Evolutionary conservation across 2,329 filamentous ascomycete genomes (phyloP).

Genomic region (Westerdykella sp.): DNA sequence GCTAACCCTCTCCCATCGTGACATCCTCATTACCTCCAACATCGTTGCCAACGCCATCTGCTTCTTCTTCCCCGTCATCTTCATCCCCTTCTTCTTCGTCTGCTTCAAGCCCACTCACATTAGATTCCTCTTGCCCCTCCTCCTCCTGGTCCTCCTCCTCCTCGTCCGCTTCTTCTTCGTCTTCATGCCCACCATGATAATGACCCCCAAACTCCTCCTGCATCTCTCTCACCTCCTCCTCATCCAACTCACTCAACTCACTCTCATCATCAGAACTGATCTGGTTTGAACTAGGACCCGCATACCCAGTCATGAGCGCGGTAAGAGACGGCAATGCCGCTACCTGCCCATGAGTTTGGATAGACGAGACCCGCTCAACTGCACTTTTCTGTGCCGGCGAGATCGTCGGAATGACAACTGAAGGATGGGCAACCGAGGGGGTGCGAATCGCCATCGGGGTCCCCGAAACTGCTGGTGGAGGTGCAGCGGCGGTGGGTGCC

Average conservation of each 20-base stretch:
- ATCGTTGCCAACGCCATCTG: neutral
- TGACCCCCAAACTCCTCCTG: constrained; percentile 13
- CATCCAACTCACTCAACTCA: constrained; percentile 49
- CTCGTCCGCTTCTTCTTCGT: too few relatives aligned
- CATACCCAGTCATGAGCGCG: too few relatives aligned
- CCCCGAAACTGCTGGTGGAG: neutral
- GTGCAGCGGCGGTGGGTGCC: constrained; percentile 23
- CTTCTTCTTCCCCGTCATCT: constrained; percentile 2
- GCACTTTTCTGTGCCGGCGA: constrained; percentile 17
- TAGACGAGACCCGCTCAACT: neutral
- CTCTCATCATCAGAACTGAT: constrained; percentile 49
- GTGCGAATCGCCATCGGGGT: constrained; percentile 32
- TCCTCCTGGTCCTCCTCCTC: neutral
- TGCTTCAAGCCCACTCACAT: neutral
- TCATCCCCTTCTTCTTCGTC: constrained; percentile 4
- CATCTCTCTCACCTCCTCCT: constrained; percentile 35
- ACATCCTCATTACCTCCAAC: neutral
- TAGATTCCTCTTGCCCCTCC: neutral
- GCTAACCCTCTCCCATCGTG: too few relatives aligned
- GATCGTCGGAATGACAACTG: constrained; percentile 9
- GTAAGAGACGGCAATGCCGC: too few relatives aligned
- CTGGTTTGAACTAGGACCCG: too few relatives aligned
- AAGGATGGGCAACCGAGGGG: constrained; percentile 13
- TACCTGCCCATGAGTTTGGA: too few relatives aligned
- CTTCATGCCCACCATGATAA: constrained; percentile 1